phyloP scores from a whole-genome alignment of 1,139 yeast genomes.

The Casaregolazyma lundiana region DNA sequence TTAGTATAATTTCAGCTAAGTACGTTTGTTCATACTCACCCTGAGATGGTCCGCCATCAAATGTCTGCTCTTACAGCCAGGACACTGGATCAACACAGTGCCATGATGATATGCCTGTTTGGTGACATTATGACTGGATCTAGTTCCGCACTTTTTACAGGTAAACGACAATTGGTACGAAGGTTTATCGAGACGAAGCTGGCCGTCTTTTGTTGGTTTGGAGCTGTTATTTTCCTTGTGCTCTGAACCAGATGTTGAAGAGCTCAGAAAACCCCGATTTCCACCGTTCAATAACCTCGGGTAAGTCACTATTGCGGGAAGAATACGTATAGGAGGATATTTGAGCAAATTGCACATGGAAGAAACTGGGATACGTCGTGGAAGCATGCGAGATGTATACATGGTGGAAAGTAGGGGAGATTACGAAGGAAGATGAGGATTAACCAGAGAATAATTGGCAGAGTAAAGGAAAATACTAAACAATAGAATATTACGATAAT shows the following conservation, averaged over 20 bases:
- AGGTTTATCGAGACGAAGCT: conserved; percentile 44
- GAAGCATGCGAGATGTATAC: not conserved
- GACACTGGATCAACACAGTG: conserved; percentile 86
- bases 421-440: not conserved
- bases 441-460: too few relatives aligned
- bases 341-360: not conserved
- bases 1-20: conserved; percentile 17
- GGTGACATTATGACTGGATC: conserved; percentile 83
- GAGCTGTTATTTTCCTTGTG: not conserved
- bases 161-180: conserved; percentile 86
- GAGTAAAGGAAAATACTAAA: too few relatives aligned
- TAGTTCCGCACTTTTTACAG: conserved; percentile 77
- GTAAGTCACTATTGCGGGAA: not conserved
- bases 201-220: conserved; percentile 5
- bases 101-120: conserved; percentile 89
- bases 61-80: conserved; percentile 84
- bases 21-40: conserved; percentile 27
- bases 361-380: not conserved
- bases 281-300: not conserved
- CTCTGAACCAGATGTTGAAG: not conserved
- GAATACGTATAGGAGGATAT: not conserved
- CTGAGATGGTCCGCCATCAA: conserved; percentile 88
- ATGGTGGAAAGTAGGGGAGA: not conserved
- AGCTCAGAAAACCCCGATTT: not conserved
- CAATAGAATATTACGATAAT: too few relatives aligned